phyloP scores from a whole-genome alignment of 2,329 filamentous ascomycete species.

The Diplodia intermedia region DNA sequence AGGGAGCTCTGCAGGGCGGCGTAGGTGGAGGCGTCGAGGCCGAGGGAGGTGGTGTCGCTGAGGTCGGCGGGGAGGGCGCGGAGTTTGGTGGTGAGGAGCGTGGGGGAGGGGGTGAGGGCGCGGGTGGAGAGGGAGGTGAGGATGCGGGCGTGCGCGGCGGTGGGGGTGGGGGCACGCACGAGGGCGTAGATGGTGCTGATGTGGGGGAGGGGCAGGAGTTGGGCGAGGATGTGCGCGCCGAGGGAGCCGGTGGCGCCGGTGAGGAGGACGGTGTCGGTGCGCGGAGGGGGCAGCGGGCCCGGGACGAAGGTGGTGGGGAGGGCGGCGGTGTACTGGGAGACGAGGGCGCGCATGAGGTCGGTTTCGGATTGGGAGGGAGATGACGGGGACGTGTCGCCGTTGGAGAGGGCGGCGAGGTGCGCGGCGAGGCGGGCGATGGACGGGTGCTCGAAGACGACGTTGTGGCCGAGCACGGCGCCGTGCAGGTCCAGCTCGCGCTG shows the following conservation, averaged over 20 bases:
- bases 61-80: slow-evolving; percentile 52
- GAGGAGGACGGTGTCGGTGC: slow-evolving; percentile 35
- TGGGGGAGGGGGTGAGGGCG: slow-evolving; percentile 40
- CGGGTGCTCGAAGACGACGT: slow-evolving; percentile 66
- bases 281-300: not conserved
- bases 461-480: slow-evolving; percentile 56
- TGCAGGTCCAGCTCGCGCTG: slow-evolving; percentile 59
- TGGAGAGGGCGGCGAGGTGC: slow-evolving; percentile 54
- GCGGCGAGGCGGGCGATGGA: slow-evolving; percentile 56
- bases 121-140: slow-evolving; percentile 46
- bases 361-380: slow-evolving; percentile 43
- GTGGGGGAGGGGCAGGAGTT: slow-evolving; percentile 34
- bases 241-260: slow-evolving; percentile 41
- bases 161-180: slow-evolving; percentile 54
- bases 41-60: slow-evolving; percentile 47
- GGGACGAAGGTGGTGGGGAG: slow-evolving; percentile 2
- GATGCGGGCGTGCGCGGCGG: slow-evolving; percentile 37
- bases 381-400: slow-evolving; percentile 38
- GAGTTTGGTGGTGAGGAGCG: slow-evolving; percentile 41
- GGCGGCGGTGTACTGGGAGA: slow-evolving; percentile 51
- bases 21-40: slow-evolving; percentile 43
- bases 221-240: slow-evolving; percentile 38
- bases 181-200: slow-evolving; percentile 39
- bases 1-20: slow-evolving; percentile 40
- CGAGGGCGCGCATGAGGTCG: slow-evolving; percentile 55